phyloP scores from a whole-genome alignment of 768 basidiomycete genomes.

The Tulasnella sp. region DNA sequence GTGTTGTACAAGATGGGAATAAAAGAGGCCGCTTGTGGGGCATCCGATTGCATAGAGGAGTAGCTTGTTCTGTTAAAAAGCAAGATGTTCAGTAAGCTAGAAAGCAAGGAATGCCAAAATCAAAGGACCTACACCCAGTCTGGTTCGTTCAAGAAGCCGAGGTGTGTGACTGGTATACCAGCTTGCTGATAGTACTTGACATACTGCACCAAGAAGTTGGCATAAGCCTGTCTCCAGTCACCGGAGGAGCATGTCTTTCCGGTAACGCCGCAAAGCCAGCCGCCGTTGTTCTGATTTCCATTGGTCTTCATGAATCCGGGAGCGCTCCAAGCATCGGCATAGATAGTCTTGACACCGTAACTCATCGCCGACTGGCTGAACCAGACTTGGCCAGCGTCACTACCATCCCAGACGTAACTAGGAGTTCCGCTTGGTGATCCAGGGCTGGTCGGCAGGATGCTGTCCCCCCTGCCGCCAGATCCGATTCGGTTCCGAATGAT shows the following conservation, averaged over 20 bases:
- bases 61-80: constrained; percentile 19
- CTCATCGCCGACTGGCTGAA: constrained; percentile 28
- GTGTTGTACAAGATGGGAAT: constrained; percentile 26
- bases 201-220: constrained; percentile 36
- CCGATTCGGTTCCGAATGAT: constrained; percentile 35
- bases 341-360: constrained; percentile 30
- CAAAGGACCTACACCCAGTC: constrained; percentile 22
- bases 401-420: constrained; percentile 21
- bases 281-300: constrained; percentile 32
- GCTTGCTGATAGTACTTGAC: constrained; percentile 31
- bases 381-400: constrained; percentile 32
- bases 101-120: too few species aligned
- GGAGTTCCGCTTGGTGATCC: background rate
- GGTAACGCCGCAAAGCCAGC: constrained; percentile 32
- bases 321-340: constrained; percentile 36
- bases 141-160: constrained; percentile 35
- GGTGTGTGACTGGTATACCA: constrained; percentile 21
- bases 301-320: constrained; percentile 37
- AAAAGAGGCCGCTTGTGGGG: constrained; percentile 16
- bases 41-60: background rate
- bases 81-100: background rate
- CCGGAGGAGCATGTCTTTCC: constrained; percentile 34
- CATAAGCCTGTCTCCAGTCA: constrained; percentile 36
- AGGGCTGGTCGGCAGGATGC: background rate
- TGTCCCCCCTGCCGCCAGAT: background rate